Conservation (phyloP, 441 rosid species). For the Euphorbia celastroides region DNA sequence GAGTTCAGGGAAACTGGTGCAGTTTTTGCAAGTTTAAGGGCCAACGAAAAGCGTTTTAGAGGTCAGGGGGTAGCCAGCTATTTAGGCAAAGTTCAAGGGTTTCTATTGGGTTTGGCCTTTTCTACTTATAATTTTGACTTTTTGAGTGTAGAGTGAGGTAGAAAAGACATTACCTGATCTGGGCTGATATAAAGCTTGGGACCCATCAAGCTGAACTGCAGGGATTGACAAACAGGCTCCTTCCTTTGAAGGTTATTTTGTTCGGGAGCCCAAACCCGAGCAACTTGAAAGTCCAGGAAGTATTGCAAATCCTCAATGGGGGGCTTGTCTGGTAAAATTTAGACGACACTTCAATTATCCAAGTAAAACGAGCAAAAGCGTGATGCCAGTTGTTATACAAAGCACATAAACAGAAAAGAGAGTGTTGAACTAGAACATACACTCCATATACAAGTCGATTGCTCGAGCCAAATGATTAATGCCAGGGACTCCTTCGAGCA, state of each 20-base stretch:
- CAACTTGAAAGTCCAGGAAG: slow-evolving; percentile 61
- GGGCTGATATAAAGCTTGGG: slow-evolving; percentile 67
- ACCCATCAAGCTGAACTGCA: slow-evolving; percentile 79
- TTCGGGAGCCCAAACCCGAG: slow-evolving; percentile 60
- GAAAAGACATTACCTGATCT: slow-evolving; percentile 44
- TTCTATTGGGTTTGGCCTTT: no score
- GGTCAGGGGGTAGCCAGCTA: no score
- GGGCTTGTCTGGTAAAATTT: slow-evolving; percentile 49
- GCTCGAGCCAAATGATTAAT: slow-evolving; percentile 56
- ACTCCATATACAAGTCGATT: slow-evolving; percentile 52
- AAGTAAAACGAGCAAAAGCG: background rate
- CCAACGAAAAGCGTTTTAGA: no score
- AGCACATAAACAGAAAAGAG: background rate
- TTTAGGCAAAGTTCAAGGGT: no score
- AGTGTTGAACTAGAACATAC: slow-evolving; percentile 32
- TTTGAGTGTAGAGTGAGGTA: background rate
- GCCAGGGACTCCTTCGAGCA: slow-evolving; percentile 57
- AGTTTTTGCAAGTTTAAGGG: no score
- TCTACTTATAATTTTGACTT: no score
- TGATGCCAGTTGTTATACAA: background rate
- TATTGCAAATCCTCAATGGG: slow-evolving; percentile 62
- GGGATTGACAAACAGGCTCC: slow-evolving; percentile 69
- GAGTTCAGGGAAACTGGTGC: no score
- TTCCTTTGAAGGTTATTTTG: slow-evolving; percentile 57
- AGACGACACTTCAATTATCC: slow-evolving; percentile 9